Percentiles rank a stretch among this genome's conserved stretches.
phyloP scores from a whole-genome alignment of 331 rosid species.

The Acacia concinna region DNA sequence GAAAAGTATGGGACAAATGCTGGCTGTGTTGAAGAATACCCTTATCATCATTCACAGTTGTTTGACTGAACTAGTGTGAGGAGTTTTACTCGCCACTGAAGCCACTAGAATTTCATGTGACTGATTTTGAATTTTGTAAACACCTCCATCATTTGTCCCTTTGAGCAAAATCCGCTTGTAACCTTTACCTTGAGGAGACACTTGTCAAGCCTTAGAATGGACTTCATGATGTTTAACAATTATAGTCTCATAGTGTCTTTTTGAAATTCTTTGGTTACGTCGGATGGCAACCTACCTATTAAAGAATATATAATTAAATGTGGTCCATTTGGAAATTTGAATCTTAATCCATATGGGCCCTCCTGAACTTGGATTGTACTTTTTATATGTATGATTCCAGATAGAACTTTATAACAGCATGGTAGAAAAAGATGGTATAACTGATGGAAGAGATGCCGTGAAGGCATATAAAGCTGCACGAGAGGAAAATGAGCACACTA shows the following conservation, averaged over 20 bases:
- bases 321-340: not conserved
- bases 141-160: not conserved
- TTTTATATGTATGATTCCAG: slow-evolving; percentile 50
- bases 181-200: not conserved
- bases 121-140: not conserved
- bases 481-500: slow-evolving; percentile 53
- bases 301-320: not conserved
- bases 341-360: slow-evolving; percentile 14
- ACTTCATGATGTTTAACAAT: not conserved
- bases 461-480: slow-evolving; percentile 93
- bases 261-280: not conserved
- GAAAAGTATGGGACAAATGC: not conserved
- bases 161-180: not conserved
- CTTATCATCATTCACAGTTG: not conserved
- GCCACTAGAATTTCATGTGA: not conserved
- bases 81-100: not conserved
- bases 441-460: slow-evolving; percentile 66
- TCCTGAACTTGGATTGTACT: slow-evolving; percentile 15
- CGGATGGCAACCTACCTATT: not conserved
- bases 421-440: slow-evolving; percentile 76
- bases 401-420: slow-evolving; percentile 85
- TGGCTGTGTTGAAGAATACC: not conserved
- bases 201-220: not conserved
- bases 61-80: too few species aligned
- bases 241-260: not conserved